Base-by-base conservation (phyloP, 345 rosid genomes). In the Populus tremula region DNA sequence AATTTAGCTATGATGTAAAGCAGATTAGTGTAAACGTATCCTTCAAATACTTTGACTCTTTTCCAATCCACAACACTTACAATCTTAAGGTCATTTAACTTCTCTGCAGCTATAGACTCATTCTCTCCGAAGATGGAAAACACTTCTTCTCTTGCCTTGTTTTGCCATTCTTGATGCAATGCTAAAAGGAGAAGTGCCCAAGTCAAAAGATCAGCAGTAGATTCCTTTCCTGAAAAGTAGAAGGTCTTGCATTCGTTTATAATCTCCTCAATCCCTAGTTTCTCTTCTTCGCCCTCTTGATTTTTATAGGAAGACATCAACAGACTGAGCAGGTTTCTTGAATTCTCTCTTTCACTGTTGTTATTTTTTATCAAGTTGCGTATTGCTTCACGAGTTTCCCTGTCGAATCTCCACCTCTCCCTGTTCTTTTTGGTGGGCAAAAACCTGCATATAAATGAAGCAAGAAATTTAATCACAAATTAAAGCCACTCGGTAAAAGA, bases 181-280 rank as follows among this genome's bases (percentile, higher is more conserved):
- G 94, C 93, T 21, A 94, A 81, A 36, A 89, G 90, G 1, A 93
- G 74, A 72, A 94, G 80, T 0, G 87, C 88, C 93, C 94, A 93
- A 17, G 94, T 89, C 82, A 94, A 76, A 31, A 89, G 89, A 45
- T 87, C 82, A 33, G 87, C 97, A 1, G 91, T 85, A 35, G 97
- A 93, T 79, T 94, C 97, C 35, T 93, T 93, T 43, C 96, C 98
- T 6, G 96, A 94, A 67, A 93, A 90, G 81, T 94, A 94, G 76
- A 94, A 90, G 8, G 95, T 93, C 80, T 94, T 90, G 88, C 96
- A 91, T 82, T 94, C 98, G 25, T 93, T 91, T 72, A 93, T 89
- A 45, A 94, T 86, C 74, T 93, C 96, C 79, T 90, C 95, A 17
- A 85, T 82, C 11, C 79, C 85, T 69, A 91, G 79, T 36, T 66